Evolutionary conservation across 805 yeast genomes (phyloP).

Genomic region (Metschnikowia corniflorae): DNA sequence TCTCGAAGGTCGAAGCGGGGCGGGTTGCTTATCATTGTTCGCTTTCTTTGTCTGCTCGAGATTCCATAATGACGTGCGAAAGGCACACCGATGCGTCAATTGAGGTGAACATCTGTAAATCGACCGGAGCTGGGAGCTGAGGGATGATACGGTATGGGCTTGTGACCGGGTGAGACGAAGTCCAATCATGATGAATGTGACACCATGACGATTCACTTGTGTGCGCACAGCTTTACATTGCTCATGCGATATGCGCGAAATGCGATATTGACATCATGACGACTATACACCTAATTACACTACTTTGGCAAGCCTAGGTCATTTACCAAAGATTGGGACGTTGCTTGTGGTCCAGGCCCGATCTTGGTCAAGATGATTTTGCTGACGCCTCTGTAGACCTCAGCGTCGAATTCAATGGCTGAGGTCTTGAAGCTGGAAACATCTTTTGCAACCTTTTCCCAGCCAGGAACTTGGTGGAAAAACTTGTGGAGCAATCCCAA

Average conservation of each 20-base stretch:
- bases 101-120: neutral
- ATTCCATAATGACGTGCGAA: neutral
- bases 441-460: constrained; percentile 44
- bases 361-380: constrained; percentile 80
- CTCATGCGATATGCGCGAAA: too few relatives aligned
- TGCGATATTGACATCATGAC: neutral
- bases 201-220: too few relatives aligned
- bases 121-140: neutral
- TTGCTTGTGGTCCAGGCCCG: constrained; percentile 81
- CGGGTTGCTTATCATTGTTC: neutral
- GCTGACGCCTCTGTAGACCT: constrained; percentile 67
- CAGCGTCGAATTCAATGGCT: constrained; percentile 44
- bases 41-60: constrained; percentile 1
- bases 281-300: neutral
- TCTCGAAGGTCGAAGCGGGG: neutral
- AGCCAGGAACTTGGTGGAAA: constrained; percentile 62
- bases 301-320: constrained; percentile 57
- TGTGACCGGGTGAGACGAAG: too few relatives aligned
- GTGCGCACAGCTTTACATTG: too few relatives aligned
- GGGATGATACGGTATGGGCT: too few relatives aligned
- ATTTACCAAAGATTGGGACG: constrained; percentile 54
- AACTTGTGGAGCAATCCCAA: constrained; percentile 64
- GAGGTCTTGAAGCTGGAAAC: constrained; percentile 18
- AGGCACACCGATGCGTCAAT: neutral
- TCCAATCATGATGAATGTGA: too few relatives aligned